Evolutionary conservation across 345 rosid genomes (phyloP).

Genomic region (Chamaenerion angustifolium): DNA sequence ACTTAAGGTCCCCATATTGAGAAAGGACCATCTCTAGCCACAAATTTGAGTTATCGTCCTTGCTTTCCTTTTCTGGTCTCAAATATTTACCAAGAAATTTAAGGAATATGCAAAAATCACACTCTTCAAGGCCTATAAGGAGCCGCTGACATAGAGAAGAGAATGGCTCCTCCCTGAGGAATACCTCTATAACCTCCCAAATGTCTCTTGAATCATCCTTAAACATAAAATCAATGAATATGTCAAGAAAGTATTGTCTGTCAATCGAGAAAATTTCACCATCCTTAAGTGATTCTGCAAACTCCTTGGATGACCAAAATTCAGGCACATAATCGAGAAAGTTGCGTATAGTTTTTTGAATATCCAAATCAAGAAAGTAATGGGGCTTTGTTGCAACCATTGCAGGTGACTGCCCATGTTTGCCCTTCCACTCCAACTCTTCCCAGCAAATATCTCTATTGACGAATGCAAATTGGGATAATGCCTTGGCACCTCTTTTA

Average conservation of each 20-base stretch:
- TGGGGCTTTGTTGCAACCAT: constrained; percentile 91
- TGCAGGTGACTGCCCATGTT: constrained; percentile 90
- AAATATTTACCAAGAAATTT: constrained; percentile 28
- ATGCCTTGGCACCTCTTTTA: constrained; percentile 71
- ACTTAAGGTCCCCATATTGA: constrained; percentile 22
- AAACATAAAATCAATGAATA: constrained; percentile 52
- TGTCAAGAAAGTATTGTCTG: constrained; percentile 45
- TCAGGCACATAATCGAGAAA: constrained; percentile 72
- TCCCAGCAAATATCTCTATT: constrained; percentile 94
- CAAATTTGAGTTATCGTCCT: constrained; percentile 23
- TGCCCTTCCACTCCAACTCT: constrained; percentile 91
- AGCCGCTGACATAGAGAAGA: constrained; percentile 54
- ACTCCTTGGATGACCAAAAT: constrained; percentile 80
- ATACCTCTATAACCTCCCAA: constrained; percentile 65
- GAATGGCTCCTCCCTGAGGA: constrained; percentile 48
- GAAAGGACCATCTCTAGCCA: constrained; percentile 55
- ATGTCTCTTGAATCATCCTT: constrained; percentile 48
- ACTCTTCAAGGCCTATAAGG: constrained; percentile 43
- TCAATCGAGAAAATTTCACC: constrained; percentile 63
- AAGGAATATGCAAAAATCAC: constrained; percentile 36
- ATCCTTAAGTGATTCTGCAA: constrained; percentile 64
- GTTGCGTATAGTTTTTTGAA: constrained; percentile 58
- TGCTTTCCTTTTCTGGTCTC: constrained; percentile 12
- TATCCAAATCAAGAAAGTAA: constrained; percentile 84
- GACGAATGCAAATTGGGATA: constrained; percentile 72